phyloP scores from a whole-genome alignment of 495 filamentous ascomycete genomes.

The Hypoxylon trugodes region DNA sequence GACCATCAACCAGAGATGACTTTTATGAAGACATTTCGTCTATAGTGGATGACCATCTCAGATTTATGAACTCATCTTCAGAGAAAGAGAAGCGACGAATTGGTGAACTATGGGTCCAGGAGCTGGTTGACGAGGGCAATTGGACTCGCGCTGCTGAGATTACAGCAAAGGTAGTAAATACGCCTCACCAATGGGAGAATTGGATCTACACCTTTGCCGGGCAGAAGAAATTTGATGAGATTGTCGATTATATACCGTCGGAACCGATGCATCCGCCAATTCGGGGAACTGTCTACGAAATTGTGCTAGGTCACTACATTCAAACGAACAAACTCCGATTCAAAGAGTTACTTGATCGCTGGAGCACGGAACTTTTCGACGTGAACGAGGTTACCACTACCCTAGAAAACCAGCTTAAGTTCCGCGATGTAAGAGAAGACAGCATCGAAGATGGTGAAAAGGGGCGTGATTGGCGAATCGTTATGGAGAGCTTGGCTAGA shows the following conservation, averaged over 20 bases:
- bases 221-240: slow-evolving; percentile 85
- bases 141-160: slow-evolving; percentile 81
- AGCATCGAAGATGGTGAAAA: slow-evolving; percentile 69
- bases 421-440: slow-evolving; percentile 71
- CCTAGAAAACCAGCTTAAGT: slow-evolving; percentile 77
- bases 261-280: slow-evolving; percentile 77
- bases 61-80: slow-evolving; percentile 62
- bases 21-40: slow-evolving; percentile 83
- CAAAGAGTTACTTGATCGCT: slow-evolving; percentile 79
- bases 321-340: slow-evolving; percentile 71
- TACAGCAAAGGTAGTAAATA: slow-evolving; percentile 80
- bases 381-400: slow-evolving; percentile 70
- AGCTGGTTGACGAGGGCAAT: slow-evolving; percentile 73
- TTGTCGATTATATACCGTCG: slow-evolving; percentile 81
- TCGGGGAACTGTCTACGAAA: slow-evolving; percentile 84
- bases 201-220: slow-evolving; percentile 92
- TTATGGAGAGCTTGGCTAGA: slow-evolving; percentile 83
- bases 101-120: slow-evolving; percentile 91
- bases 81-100: slow-evolving; percentile 92
- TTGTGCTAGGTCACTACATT: slow-evolving; percentile 86
- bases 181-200: slow-evolving; percentile 87
- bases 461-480: slow-evolving; percentile 82
- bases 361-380: slow-evolving; percentile 87
- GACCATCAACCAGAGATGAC: slow-evolving; percentile 67
- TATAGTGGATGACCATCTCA: slow-evolving; percentile 60